Evolutionary conservation across 371 early-diverging fungal species (phyloP), one percentile per base, ranked within the genome.

Genomic region (Mortierella polycephala): DNA sequence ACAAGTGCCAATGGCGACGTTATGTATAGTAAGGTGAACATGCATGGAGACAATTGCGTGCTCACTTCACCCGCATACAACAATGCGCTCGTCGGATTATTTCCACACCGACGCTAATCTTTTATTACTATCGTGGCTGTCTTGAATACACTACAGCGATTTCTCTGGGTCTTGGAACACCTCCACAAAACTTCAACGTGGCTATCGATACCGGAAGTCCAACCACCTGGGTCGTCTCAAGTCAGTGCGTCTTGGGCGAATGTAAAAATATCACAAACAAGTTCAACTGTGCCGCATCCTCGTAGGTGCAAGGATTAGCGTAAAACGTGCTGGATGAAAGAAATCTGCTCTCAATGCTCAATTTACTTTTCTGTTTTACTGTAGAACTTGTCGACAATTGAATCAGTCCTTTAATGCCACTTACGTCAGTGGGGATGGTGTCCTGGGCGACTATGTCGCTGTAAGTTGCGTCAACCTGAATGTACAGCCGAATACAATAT

Each of bases 191-290:
- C 1, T 79, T 79, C 64, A 65, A 73, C 23, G 37, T 79, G 21
- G 51, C 58, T 12, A 73, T 79, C 37, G 80, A 79, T 39, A 79
- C 80, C 16, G 80, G 80, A 16, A 73, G 73, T 47, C 70, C 73
- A 5, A 56, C 60, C 42, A 79, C 80, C 46, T 79, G 80, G 80
- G 57, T 79, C 7, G 51, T 66, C 0, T 51, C 70, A 20, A 66
- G 18, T 37, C 20, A n/a, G 0, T 79, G 80, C 18, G 42, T 11
- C 7, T 20, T 40, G 0, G 39, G 30, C 6, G 63, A 41, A 13
- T 79, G 74, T 52, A 0, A 5, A 16, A 51, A 42, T 10, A 18
- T 41, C 39, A 18, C 51, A 13, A 53, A 62, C 3, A 56, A 21
- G 11, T 79, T 73, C 18, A 20, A 64, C 37, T 79, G 80, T 18